Conservation (phyloP, 2,329 filamentous ascomycete genomes). For the Cryphonectria radicalis region DNA sequence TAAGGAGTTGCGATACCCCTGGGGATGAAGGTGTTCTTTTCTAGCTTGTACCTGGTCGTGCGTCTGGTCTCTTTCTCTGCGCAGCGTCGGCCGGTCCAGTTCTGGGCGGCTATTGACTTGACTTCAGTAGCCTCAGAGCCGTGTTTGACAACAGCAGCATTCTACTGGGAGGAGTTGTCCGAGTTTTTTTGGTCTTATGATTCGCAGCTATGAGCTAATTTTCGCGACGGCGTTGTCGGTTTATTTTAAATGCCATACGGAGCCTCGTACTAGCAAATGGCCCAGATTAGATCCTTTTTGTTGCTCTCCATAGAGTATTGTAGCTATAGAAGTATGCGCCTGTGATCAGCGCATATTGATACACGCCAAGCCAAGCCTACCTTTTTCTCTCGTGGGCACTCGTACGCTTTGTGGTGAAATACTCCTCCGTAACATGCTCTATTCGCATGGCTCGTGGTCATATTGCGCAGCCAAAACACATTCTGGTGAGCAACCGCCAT, state of each 20-base stretch:
- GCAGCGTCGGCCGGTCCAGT: conserved; percentile 3
- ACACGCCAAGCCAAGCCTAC: conserved; percentile 8
- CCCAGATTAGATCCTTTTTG: conserved; percentile 11
- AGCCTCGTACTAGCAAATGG: conserved; percentile 6
- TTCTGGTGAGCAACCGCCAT: neutral
- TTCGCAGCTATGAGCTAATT: conserved; percentile 7
- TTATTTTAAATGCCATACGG: neutral
- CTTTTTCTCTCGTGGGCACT: conserved; percentile 12
- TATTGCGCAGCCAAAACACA: neutral
- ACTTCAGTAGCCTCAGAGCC: neutral
- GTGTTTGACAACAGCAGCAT: neutral
- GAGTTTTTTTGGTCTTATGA: conserved; percentile 2
- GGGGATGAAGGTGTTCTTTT: conserved; percentile 17
- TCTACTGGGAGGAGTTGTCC: conserved; percentile 4
- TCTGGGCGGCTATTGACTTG: neutral
- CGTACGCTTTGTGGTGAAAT: neutral
- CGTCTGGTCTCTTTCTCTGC: conserved; percentile 7
- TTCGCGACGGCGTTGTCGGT: conserved; percentile 19
- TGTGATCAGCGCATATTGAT: conserved; percentile 9
- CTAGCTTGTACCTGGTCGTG: conserved; percentile 13
- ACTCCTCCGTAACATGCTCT: neutral
- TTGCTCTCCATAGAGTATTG: conserved; percentile 19
- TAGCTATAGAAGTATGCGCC: conserved; percentile 20
- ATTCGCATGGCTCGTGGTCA: neutral
- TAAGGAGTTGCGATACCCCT: conserved; percentile 27